Base-by-base conservation (phyloP, 345 rosid species). In the Durio zibethinus region DNA sequence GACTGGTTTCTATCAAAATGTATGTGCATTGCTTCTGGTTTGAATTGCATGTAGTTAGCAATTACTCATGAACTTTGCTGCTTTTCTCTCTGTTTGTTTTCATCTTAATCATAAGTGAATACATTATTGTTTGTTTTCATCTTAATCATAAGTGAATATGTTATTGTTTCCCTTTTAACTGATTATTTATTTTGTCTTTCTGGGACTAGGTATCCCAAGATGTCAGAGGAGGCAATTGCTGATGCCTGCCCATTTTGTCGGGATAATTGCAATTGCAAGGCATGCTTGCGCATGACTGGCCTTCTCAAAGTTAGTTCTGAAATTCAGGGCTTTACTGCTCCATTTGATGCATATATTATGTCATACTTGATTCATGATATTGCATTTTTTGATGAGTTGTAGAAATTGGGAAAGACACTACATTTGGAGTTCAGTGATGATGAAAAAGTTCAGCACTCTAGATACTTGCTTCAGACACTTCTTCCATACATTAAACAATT, bases 201-300 rank as follows among this genome's bases (percentile, higher is more conserved):
- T 54, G 7, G 69, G 23, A 70, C 11, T 45, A 90, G 91, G 94
- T 92, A 89, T 77, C 91, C 93, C 38, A 72, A 53, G 11, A 76
- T 77, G 83, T 8, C 80, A 25, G 78, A 85, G 73, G 85, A 87
- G 66, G 83, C 80, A 2, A 50, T 91, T 80, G 87, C 85, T 36
- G 63, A 78, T 15, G 78, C 73, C 68, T 88, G 92, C 65, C 92
- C 93, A 1, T 76, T 85, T 76, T 87, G 95, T 77, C 81, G 73
- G 25, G 73, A 77, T 45, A 89, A 78, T 73, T 89, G 95, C 87
- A 88, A 87, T 72, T 91, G 97, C 80, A 87, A 86, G 83, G 74
- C 89, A 10, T 92, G 97, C 83, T 80, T 92, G 83, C 91, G 90
- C 31, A 72, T 80, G 27, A 84, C 83, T 75, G 72, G 76, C 8